Base-by-base conservation (phyloP, 2,329 filamentous ascomycete species). In the Byssochlamys sp. region DNA sequence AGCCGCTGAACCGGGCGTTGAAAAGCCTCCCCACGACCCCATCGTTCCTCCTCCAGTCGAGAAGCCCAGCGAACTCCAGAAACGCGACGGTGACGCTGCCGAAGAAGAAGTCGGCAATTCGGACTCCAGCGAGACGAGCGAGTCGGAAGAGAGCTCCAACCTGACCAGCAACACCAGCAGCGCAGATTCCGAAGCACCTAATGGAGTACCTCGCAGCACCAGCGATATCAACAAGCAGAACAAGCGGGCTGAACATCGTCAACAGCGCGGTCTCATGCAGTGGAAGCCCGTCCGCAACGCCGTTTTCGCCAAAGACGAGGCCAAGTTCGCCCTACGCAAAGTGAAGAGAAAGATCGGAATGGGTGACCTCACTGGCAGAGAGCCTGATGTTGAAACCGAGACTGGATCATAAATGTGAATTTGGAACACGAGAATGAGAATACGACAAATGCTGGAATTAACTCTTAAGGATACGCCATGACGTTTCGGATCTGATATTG, bases 191-290 rank as follows among this genome's bases (percentile, higher is more conserved):
- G 55, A 45, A 1, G 62, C 62, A 24, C 60, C 62, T 11, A 61
- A 61, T 31, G 55, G 52, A 24, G 60, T 53, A 5, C 54, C 62
- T 7, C 59, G 61, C 28, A 54, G 58, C 11, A 68, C 39, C 19
- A n/a, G 12, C 12, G n/a, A 45, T 9, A 19, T 67, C 2, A 71
- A 75, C 33, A 71, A 67, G 59, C 70, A 70, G 10, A 74, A 73
- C 55, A 72, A 71, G 59, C 72, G 74, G 52, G 75, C 71, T 33
- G 80, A 96, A 69, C 87, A 91, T 70, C 83, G 91, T 0, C 90
- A 91, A 75, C 91, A 96, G 65, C 81, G 91, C 10, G 92, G 92
- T 0, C 67, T 96, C 69, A 95, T 96, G 90, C 92, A 97, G 72
- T 97, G 91, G 91, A 89, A 86, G 67, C 91, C 92, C 0, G 88